A percentile compares a stretch with the other conserved stretches of the same genome.
Conservation (phyloP, 2,329 filamentous ascomycete genomes). For the Fusarium graminum region DNA sequence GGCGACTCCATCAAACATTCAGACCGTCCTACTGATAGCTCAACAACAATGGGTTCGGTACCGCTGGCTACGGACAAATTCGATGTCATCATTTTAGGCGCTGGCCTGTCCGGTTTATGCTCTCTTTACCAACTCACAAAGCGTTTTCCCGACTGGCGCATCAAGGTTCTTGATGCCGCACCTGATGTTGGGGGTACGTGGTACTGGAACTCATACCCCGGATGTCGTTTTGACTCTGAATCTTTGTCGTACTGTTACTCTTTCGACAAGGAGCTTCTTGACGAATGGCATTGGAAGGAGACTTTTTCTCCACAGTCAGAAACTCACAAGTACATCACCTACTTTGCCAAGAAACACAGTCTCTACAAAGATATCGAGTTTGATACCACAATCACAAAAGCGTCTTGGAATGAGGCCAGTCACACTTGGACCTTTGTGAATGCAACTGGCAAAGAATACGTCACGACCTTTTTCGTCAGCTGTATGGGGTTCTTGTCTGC, state of each 20-base stretch:
- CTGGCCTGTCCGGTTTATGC: constrained; percentile 56
- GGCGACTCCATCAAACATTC: rapidly evolving
- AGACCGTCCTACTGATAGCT: neutral
- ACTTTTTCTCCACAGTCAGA: constrained; percentile 59
- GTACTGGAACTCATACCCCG: constrained; percentile 48
- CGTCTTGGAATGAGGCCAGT: constrained; percentile 5
- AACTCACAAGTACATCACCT: constrained; percentile 58
- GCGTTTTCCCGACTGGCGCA: constrained; percentile 40
- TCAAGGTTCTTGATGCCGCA: constrained; percentile 39
- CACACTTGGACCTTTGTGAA: constrained; percentile 26
- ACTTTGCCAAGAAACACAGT: constrained; percentile 57
- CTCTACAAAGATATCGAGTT: constrained; percentile 55
- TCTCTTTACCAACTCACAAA: constrained; percentile 57
- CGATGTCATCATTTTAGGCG: constrained; percentile 41
- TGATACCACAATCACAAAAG: constrained; percentile 20
- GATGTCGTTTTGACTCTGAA: constrained; percentile 55
- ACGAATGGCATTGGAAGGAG: constrained; percentile 42
- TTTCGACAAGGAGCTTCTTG: constrained; percentile 37
- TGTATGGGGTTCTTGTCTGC: constrained; percentile 36
- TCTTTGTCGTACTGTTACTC: constrained; percentile 56
- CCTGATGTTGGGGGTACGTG: constrained; percentile 45
- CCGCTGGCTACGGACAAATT: constrained; percentile 19
- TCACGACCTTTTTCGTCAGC: constrained; percentile 31
- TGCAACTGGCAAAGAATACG: neutral
- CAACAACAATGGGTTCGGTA: constrained; percentile 34